These are phyloP conservation scores for Corylus heterophylla DNA, from an alignment of 306 rosid species.

Conservation along the genomic window DNA sequence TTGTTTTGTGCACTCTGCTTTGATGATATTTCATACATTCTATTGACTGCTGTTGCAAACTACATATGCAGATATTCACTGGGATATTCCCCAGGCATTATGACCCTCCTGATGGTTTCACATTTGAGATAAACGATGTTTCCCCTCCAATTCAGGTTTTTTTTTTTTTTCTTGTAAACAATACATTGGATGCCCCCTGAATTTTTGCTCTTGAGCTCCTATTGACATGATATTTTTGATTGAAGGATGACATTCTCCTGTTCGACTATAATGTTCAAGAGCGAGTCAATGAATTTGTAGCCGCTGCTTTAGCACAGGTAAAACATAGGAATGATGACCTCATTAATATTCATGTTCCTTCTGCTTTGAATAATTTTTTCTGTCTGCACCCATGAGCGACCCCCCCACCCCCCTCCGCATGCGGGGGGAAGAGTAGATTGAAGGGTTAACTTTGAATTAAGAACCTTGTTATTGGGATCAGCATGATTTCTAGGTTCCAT, in stretches of 20 bases:
- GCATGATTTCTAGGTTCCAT: neutral
- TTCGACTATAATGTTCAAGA: conserved; percentile 55
- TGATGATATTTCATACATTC: conserved; percentile 6
- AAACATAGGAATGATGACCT: conserved; percentile 30
- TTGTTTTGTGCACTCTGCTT: conserved; percentile 2
- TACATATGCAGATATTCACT: conserved; percentile 67
- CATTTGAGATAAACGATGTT: conserved; percentile 77
- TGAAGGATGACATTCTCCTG: conserved; percentile 54
- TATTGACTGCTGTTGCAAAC: conserved; percentile 17
- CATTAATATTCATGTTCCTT: neutral
- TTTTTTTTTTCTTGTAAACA: neutral
- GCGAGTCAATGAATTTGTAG: conserved; percentile 48
- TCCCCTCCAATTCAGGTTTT: conserved; percentile 64
- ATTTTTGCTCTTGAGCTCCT: conserved; percentile 18
- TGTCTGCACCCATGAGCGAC: neutral
- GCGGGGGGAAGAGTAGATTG: neutral
- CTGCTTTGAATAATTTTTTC: conserved; percentile 14
- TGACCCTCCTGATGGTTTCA: conserved; percentile 89
- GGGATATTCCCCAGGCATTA: conserved; percentile 80
- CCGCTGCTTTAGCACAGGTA: conserved; percentile 62
- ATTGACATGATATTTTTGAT: conserved; percentile 19
- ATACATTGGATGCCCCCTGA: conserved; percentile 4
- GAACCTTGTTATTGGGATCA: neutral
- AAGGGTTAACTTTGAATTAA: neutral
- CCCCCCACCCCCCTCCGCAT: too few species aligned